Evolutionary conservation across 2,329 filamentous ascomycete genomes (phyloP).

Genomic region (Biscogniauxia mediterranea): DNA sequence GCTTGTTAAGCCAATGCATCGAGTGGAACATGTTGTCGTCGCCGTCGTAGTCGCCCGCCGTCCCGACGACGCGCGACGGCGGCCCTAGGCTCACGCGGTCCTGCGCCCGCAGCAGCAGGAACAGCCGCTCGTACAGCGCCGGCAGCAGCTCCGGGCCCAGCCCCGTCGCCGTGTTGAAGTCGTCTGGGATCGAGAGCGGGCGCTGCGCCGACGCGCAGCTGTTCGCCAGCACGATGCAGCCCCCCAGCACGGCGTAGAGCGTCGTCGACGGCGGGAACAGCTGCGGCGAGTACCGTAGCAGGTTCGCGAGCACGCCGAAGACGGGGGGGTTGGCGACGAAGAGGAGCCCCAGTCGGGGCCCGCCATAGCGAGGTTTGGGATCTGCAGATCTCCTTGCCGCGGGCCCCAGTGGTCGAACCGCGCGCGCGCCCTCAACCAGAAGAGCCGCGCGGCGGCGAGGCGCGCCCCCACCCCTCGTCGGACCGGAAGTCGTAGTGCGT

Average conservation of each 20-base stretch:
- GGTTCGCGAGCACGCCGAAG: neutral
- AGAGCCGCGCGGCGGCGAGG: neutral
- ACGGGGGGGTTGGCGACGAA: no score
- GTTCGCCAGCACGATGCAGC: neutral
- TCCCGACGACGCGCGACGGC: neutral
- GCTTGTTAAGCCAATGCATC: neutral
- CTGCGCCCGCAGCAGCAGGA: constrained; percentile 1
- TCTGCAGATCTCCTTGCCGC: no score
- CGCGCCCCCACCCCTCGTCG: neutral
- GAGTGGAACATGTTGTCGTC: neutral
- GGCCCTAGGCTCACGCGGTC: neutral
- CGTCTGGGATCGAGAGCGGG: neutral
- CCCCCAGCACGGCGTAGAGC: neutral
- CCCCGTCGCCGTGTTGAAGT: neutral
- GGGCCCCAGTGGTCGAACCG: no score
- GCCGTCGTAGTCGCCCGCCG: no score
- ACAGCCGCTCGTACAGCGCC: neutral
- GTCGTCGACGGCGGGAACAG: neutral
- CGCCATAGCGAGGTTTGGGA: no score
- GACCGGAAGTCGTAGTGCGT: constrained; percentile 1
- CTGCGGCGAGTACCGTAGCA: neutral
- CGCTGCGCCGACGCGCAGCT: neutral
- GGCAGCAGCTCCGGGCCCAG: neutral
- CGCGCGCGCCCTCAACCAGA: neutral
- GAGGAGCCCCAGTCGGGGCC: no score